Percentiles rank a stretch among this genome's conserved stretches.
These are phyloP conservation scores for Datura wrightii DNA, from an alignment of 257 asterid genomes.

Conservation along the genomic window DNA sequence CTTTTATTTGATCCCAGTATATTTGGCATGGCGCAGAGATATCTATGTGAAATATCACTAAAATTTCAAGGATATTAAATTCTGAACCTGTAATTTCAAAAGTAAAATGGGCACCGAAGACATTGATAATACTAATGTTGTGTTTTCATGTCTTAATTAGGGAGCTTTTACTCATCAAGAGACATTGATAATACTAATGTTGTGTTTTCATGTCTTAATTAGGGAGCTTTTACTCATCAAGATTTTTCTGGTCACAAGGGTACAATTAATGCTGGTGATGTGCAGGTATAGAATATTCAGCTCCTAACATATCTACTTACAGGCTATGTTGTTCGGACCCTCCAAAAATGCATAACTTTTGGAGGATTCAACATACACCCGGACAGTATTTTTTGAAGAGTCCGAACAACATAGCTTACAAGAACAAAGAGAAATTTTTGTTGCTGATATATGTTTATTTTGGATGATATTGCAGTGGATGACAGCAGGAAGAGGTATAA, in stretches of 20 bases:
- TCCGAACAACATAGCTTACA: background rate
- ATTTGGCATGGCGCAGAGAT: background rate
- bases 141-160: slow-evolving; percentile 41
- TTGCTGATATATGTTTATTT: slow-evolving; percentile 18
- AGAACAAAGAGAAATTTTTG: background rate
- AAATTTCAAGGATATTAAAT: background rate
- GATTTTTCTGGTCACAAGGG: slow-evolving; percentile 95
- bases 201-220: background rate
- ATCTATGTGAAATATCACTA: background rate
- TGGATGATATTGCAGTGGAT: slow-evolving; percentile 71
- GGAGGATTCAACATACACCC: background rate
- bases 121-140: background rate
- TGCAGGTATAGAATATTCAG: slow-evolving; percentile 63
- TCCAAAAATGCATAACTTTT: background rate
- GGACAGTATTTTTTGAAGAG: background rate
- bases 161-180: slow-evolving; percentile 93
- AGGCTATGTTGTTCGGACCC: background rate
- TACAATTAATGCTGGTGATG: slow-evolving; percentile 80
- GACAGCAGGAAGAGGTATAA: slow-evolving; percentile 96
- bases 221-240: slow-evolving; percentile 93
- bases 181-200: background rate
- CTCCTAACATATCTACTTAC: background rate
- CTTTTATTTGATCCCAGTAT: background rate
- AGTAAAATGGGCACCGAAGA: background rate
- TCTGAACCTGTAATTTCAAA: background rate